Evolutionary conservation across 768 basidiomycete genomes (phyloP), one percentile per base, ranked within the genome.

Genomic region (Phanerochaete sordida): DNA sequence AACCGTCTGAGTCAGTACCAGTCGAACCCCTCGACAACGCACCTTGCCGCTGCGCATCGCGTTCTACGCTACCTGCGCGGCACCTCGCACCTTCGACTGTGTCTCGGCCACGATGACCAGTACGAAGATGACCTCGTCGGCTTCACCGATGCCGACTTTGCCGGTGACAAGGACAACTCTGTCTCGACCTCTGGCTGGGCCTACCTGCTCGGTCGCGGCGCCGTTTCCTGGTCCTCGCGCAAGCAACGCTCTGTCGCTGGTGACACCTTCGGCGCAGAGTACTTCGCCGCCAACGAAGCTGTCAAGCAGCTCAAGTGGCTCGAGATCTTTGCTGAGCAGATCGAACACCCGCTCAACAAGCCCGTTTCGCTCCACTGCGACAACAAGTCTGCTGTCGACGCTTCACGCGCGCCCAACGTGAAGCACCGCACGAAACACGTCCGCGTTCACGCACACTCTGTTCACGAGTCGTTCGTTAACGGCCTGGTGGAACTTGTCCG

Each of bases 251-350:
- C 69, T 1, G 69, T 78, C 0, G 69, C 76, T 0, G 65, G 71
- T 1, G 78, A 75, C 1, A 75, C 74, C 1, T 70, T 70, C 0
- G 74, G 78, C 57, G 70, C 76, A 2, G 76, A 80, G 60, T 79
- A 80, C 60, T 70, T 76, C 31, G 71, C 76, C 0, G 46, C 66
- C 3, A 56, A 68, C 9, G 62, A 77, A 30, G 73, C 73, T 0
- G 58, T 69, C 0, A 66, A 73, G 46, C 69, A 80, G 61, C 68
- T 65, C 1, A 9, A 76, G 2, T 81, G 78, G 78, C 56, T 74
- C 28, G 33, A 8, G 2, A 47, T 27, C n/a, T 35, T 52, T 21
- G 28, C 33, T 27, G 28, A 52, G 3, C 27, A 65, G 21, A 26
- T 61, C 31, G 58, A 56, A 24, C 19, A 47, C 37, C 43, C n/a